Evolutionary conservation across 2,329 filamentous ascomycete species (phyloP).

Genomic region (Samsoniella hepiali): DNA sequence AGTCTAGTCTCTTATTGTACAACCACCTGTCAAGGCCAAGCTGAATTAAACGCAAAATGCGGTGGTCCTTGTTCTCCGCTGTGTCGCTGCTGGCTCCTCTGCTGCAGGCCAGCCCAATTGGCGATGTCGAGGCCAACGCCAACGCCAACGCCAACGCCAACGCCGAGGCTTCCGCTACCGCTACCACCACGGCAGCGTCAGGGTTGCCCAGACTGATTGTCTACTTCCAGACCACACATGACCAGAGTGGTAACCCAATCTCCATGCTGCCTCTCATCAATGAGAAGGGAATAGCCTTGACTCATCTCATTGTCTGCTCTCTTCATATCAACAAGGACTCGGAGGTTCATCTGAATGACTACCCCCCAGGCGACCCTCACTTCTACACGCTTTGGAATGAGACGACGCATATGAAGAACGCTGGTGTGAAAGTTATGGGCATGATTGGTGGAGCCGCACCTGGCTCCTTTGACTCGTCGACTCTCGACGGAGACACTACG

Average conservation of each 20-base stretch:
- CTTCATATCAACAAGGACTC: slow-evolving; percentile 71
- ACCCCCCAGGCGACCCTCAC: slow-evolving; percentile 58
- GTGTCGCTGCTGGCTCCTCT: slow-evolving; percentile 15
- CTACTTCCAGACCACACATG: slow-evolving; percentile 51
- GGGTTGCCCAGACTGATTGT: slow-evolving; percentile 41
- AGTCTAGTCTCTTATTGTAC: background rate
- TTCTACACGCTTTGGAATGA: slow-evolving; percentile 76
- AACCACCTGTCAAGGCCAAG: background rate
- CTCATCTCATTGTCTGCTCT: slow-evolving; percentile 79
- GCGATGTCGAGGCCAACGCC: background rate
- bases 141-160: background rate
- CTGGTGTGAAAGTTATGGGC: slow-evolving; percentile 72
- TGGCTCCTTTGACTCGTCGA: slow-evolving; percentile 59
- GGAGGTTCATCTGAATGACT: slow-evolving; percentile 72
- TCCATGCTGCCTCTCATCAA: slow-evolving; percentile 49
- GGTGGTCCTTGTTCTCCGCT: slow-evolving; percentile 9
- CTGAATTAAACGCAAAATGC: background rate
- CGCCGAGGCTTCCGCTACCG: background rate
- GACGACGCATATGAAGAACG: slow-evolving; percentile 63
- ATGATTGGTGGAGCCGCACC: slow-evolving; percentile 82
- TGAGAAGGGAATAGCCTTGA: slow-evolving; percentile 46
- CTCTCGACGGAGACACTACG: slow-evolving; percentile 52
- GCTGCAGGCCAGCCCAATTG: slow-evolving; percentile 13
- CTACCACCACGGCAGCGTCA: slow-evolving; percentile 18
- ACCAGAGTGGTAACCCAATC: slow-evolving; percentile 38